A percentile compares a stretch with the other conserved stretches of the same genome.
Conservation (phyloP, 2,329 filamentous ascomycete species). For the Chaetothyriales sp. region DNA sequence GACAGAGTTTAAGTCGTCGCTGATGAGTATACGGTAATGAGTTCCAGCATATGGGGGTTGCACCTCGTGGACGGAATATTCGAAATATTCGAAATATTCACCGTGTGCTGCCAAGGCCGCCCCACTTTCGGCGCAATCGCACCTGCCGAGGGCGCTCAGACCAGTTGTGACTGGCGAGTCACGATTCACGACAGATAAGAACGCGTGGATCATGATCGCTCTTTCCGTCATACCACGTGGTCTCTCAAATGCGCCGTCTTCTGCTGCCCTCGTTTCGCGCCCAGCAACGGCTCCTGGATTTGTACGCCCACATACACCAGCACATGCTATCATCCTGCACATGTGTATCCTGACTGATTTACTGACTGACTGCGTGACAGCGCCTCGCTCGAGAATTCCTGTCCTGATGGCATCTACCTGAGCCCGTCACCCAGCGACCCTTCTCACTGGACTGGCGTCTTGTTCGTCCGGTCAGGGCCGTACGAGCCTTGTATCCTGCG, state of each 20-base stretch:
- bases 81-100: too few species aligned
- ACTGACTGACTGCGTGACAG: conserved; percentile 31
- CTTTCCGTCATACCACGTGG: not conserved
- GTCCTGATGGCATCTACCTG: conserved; percentile 76
- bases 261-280: conserved; percentile 41
- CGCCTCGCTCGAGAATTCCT: conserved; percentile 63
- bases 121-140: not conserved
- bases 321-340: not conserved
- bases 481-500: conserved; percentile 77
- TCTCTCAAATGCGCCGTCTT: conserved; percentile 7
- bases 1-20: too few species aligned
- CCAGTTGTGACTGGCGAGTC: too few species aligned
- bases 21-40: too few species aligned
- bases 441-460: conserved; percentile 71
- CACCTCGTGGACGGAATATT: too few species aligned
- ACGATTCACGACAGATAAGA: not conserved
- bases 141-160: not conserved
- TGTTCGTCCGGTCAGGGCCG: conserved; percentile 87
- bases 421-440: conserved; percentile 68
- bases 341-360: conserved; percentile 9
- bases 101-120: too few species aligned
- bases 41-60: too few species aligned
- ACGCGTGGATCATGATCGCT: not conserved
- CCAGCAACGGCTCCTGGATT: conserved; percentile 67
- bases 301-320: conserved; percentile 44